Evolutionary conservation across 1,284 basidiomycete genomes (phyloP).

Genomic region (Papiliotrema laurentii): DNA sequence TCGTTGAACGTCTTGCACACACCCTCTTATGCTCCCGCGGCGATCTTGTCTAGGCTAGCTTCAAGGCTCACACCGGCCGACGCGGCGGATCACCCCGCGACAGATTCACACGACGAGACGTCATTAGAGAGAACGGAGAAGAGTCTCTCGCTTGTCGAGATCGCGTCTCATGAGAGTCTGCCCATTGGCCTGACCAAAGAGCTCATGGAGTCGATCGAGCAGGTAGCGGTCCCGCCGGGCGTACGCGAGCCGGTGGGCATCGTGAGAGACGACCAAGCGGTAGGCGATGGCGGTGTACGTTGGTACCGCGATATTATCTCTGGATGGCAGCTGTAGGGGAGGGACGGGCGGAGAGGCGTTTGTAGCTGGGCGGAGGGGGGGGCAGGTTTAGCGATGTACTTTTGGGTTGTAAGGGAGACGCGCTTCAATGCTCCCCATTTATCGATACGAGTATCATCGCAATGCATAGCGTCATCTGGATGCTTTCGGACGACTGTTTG

Average conservation of each 20-base stretch:
- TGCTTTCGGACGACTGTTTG: too few relatives aligned
- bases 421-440: too few relatives aligned
- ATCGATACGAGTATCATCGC: too few relatives aligned
- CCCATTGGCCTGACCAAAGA: constrained; percentile 67
- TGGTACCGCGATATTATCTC: constrained; percentile 68
- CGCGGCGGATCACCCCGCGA: not conserved
- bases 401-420: too few relatives aligned
- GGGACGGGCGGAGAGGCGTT: too few relatives aligned
- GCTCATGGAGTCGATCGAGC: constrained; percentile 68
- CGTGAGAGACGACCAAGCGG: constrained; percentile 65
- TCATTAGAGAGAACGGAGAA: constrained; percentile 17
- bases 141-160: constrained; percentile 51
- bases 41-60: constrained; percentile 58
- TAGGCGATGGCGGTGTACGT: constrained; percentile 55
- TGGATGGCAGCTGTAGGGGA: constrained; percentile 44
- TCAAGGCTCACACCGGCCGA: not conserved
- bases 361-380: too few relatives aligned
- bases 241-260: constrained; percentile 35
- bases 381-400: too few relatives aligned
- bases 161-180: constrained; percentile 64
- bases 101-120: not conserved
- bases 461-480: not conserved
- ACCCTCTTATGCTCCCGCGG: constrained; percentile 62
- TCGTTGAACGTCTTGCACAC: constrained; percentile 81
- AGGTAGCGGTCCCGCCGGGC: constrained; percentile 46